Conservation (phyloP, 768 basidiomycete genomes). For the Kwoniella sp. region DNA sequence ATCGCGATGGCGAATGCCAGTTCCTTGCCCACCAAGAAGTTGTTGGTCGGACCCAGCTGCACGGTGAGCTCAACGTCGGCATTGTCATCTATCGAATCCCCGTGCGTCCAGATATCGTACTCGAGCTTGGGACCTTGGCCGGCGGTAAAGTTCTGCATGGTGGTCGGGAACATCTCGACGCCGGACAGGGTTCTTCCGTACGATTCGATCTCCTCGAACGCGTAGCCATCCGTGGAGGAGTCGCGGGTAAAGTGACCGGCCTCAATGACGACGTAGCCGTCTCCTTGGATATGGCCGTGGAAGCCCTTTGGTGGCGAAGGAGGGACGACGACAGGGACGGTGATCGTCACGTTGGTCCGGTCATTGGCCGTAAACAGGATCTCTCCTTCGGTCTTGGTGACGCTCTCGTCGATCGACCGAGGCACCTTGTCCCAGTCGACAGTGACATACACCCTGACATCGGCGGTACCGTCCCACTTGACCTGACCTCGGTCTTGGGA, state of each 20-base stretch:
- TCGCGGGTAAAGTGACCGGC: conserved; percentile 60
- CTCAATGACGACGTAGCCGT: conserved; percentile 64
- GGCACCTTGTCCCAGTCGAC: conserved; percentile 59
- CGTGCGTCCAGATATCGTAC: conserved; percentile 52
- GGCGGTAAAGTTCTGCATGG: conserved; percentile 59
- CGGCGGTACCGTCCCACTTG: conserved; percentile 51
- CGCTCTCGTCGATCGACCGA: background rate
- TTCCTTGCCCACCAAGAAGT: conserved; percentile 22
- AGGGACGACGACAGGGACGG: conserved; percentile 24
- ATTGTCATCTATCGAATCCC: conserved; percentile 1
- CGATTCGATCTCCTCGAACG: conserved; percentile 61
- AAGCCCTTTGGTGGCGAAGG: conserved; percentile 19
- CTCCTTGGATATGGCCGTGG: conserved; percentile 62
- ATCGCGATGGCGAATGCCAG: conserved; percentile 35
- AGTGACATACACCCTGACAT: conserved; percentile 58
- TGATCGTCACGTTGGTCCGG: conserved; percentile 34
- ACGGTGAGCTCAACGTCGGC: conserved; percentile 21
- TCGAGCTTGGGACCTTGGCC: conserved; percentile 64
- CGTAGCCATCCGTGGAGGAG: conserved; percentile 55
- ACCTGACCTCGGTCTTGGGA: conserved; percentile 56
- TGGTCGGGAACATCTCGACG: conserved; percentile 60
- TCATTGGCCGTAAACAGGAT: conserved; percentile 20
- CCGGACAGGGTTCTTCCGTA: conserved; percentile 62
- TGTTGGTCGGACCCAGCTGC: conserved; percentile 39
- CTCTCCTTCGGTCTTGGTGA: conserved; percentile 9